phyloP scores from a whole-genome alignment of 768 basidiomycete genomes.

The Russula sp. region DNA sequence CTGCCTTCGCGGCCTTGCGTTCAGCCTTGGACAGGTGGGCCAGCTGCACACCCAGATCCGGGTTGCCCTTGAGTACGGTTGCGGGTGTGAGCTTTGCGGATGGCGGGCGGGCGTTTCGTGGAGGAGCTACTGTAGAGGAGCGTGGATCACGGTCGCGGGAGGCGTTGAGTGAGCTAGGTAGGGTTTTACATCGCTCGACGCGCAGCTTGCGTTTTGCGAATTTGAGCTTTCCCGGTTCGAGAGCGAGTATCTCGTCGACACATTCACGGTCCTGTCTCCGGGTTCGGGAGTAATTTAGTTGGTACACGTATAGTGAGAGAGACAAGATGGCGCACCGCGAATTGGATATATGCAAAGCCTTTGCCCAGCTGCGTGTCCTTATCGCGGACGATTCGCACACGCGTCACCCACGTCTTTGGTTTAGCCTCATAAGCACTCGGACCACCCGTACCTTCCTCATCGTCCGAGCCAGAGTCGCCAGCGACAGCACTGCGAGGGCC shows the following conservation, averaged over 20 bases:
- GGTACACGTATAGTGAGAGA: background rate
- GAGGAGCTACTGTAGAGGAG: conserved; percentile 9
- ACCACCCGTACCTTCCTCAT: conserved; percentile 24
- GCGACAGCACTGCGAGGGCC: conserved; percentile 42
- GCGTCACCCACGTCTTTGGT: conserved; percentile 58
- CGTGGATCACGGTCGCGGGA: conserved; percentile 24
- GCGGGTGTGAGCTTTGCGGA: conserved; percentile 11
- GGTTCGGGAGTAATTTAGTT: background rate
- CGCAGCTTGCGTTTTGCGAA: conserved; percentile 91
- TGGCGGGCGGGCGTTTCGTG: conserved; percentile 9
- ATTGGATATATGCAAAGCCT: conserved; percentile 91
- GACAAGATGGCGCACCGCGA: conserved; percentile 49
- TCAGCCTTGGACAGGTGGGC: conserved; percentile 75
- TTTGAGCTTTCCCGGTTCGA: conserved; percentile 71
- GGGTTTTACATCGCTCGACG: conserved; percentile 84
- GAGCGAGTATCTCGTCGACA: conserved; percentile 85
- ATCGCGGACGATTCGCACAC: conserved; percentile 85
- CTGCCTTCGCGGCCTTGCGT: conserved; percentile 73
- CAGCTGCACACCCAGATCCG: conserved; percentile 70
- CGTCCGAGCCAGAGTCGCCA: conserved; percentile 25
- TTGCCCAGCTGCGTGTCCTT: conserved; percentile 90
- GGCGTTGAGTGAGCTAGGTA: conserved; percentile 34
- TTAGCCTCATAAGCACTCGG: conserved; percentile 30
- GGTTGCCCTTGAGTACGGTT: conserved; percentile 69
- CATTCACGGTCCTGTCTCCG: conserved; percentile 70